A percentile compares a stretch with the other conserved stretches of the same genome.
Conservation (phyloP, 2,329 filamentous ascomycete species). For the Fusarium aywerte region DNA sequence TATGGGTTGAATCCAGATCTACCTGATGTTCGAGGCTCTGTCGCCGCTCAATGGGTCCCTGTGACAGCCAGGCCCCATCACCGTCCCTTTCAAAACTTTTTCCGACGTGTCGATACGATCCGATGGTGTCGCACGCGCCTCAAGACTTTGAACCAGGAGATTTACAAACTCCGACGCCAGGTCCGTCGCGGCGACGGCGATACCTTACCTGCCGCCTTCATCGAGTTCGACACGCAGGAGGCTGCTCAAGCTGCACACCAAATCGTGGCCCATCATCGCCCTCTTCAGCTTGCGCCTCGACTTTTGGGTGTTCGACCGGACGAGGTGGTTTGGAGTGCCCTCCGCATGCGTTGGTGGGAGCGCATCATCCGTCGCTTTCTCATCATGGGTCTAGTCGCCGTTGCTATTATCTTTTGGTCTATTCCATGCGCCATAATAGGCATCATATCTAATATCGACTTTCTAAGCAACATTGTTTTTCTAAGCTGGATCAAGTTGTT, state of each 20-base stretch:
- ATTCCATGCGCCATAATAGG: constrained; percentile 82
- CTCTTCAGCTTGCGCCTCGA: constrained; percentile 85
- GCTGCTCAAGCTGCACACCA: constrained; percentile 90
- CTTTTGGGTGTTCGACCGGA: constrained; percentile 83
- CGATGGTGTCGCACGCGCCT: constrained; percentile 77
- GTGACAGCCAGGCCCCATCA: constrained; percentile 81
- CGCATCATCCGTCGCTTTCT: constrained; percentile 76
- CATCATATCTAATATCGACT: constrained; percentile 84
- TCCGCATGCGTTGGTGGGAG: constrained; percentile 89
- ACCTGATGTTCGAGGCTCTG: constrained; percentile 57
- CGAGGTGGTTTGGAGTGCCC: constrained; percentile 88
- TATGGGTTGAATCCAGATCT: constrained; percentile 51
- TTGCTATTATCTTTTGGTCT: constrained; percentile 88
- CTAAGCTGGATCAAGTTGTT: constrained; percentile 77
- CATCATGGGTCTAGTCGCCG: constrained; percentile 77
- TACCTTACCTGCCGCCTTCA: constrained; percentile 81
- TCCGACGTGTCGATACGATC: constrained; percentile 94
- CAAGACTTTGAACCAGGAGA: constrained; percentile 54
- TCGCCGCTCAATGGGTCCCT: constrained; percentile 80
- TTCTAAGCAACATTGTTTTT: constrained; percentile 73
- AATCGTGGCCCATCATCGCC: constrained; percentile 85
- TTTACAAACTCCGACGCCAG: constrained; percentile 76
- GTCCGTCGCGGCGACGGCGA: constrained; percentile 76
- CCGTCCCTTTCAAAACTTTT: constrained; percentile 71
- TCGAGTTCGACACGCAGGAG: constrained; percentile 86